Evolutionary conservation across 2,329 filamentous ascomycete species (phyloP).

Genomic region (Botrytis paeoniae): DNA sequence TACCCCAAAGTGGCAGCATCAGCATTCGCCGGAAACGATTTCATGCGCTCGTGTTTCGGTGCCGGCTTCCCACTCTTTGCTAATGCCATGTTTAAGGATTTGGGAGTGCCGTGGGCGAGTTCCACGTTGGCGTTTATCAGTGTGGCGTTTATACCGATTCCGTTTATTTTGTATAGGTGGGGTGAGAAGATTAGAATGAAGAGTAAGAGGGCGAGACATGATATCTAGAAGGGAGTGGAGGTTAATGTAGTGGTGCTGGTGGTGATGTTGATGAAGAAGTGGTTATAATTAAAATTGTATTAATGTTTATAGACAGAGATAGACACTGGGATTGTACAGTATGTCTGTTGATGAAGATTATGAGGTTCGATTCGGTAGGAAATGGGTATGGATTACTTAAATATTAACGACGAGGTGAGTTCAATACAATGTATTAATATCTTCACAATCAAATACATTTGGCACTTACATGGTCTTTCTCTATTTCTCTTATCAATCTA

Average conservation of each 20-base stretch:
- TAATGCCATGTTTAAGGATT: slow-evolving; percentile 23
- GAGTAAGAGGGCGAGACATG: slow-evolving; percentile 17
- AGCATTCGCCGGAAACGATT: slow-evolving; percentile 41
- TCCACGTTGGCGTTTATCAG: slow-evolving; percentile 60
- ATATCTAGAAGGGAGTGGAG: not conserved
- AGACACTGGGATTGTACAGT: not conserved
- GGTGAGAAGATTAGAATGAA: slow-evolving; percentile 51
- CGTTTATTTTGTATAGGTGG: slow-evolving; percentile 60
- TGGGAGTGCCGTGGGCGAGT: slow-evolving; percentile 61
- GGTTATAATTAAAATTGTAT: not conserved
- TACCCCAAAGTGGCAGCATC: slow-evolving; percentile 42
- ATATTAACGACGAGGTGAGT: not conserved
- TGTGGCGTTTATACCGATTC: slow-evolving; percentile 57
- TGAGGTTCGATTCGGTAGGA: not conserved
- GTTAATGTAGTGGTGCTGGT: not conserved
- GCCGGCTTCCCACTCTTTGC: slow-evolving; percentile 40
- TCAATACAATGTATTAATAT: not conserved
- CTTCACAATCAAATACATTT: not conserved
- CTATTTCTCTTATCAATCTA: not conserved
- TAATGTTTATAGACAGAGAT: not conserved
- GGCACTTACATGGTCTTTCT: not conserved
- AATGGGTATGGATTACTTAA: not conserved
- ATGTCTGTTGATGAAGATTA: not conserved
- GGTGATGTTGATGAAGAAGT: not conserved
- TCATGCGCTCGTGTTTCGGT: slow-evolving; percentile 38